Percentiles rank a stretch among this genome's conserved stretches.
These are phyloP conservation scores for Albophoma yamanashiensis DNA, from an alignment of 2,329 filamentous ascomycete genomes.

Conservation along the genomic window DNA sequence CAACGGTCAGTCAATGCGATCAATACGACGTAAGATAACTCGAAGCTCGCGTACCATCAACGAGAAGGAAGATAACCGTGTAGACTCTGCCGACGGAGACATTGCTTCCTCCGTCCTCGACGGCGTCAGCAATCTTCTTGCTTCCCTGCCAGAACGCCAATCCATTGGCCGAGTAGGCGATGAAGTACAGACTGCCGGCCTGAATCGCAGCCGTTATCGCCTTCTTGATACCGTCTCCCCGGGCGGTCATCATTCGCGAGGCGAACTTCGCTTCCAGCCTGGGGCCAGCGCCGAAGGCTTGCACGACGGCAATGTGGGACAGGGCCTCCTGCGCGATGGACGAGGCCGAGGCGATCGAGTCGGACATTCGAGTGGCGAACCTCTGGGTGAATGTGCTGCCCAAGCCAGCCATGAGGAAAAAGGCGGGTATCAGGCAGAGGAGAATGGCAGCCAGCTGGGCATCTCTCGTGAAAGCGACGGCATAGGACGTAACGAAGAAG, in stretches of 20 bases:
- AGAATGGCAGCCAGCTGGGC: conserved; percentile 53
- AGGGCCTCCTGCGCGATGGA: conserved; percentile 54
- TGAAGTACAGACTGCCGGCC: conserved; percentile 53
- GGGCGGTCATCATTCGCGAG: conserved; percentile 36
- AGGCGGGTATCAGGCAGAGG: conserved; percentile 51
- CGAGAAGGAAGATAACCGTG: conserved; percentile 52
- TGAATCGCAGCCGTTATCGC: conserved; percentile 45
- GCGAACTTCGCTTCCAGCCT: conserved; percentile 51
- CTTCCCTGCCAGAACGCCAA: conserved; percentile 60
- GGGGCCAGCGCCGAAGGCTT: conserved; percentile 49
- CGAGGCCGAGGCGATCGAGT: conserved; percentile 44
- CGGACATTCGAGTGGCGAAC: conserved; percentile 37
- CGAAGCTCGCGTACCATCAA: conserved; percentile 36
- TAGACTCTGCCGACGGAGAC: conserved; percentile 40
- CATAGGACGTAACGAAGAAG: conserved; percentile 57
- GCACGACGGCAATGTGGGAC: conserved; percentile 49
- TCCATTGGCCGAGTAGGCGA: conserved; percentile 56
- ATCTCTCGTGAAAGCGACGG: conserved; percentile 57
- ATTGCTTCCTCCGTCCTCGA: conserved; percentile 20
- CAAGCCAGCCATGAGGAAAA: conserved; percentile 45
- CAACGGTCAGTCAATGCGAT: neutral
- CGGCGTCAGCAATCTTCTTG: conserved; percentile 31
- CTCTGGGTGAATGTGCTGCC: conserved; percentile 44
- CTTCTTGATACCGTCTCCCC: conserved; percentile 46
- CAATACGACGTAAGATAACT: neutral